Percentiles rank a stretch among this genome's conserved stretches.
phyloP scores from a whole-genome alignment of 306 rosid species.

The Hippophae gyantsensis region DNA sequence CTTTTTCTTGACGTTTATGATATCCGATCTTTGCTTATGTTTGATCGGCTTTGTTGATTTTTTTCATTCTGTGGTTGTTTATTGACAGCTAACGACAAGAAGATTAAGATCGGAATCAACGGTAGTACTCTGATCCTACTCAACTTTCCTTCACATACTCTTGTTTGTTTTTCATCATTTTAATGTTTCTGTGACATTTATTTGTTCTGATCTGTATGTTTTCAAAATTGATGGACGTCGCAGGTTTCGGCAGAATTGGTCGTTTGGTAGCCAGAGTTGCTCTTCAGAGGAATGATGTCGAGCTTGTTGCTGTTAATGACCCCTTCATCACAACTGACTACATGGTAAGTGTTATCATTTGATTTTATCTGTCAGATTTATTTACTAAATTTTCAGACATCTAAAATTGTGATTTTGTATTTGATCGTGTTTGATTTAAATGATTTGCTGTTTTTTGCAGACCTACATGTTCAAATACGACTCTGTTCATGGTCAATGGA shows the following conservation, averaged over 20 bases:
- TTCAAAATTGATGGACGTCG: background rate
- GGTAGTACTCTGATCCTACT: constrained; percentile 26
- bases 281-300: constrained; percentile 80
- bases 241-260: constrained; percentile 94
- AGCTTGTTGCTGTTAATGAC: constrained; percentile 84
- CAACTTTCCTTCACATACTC: no score
- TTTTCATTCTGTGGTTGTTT: background rate
- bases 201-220: background rate
- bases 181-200: no score
- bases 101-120: constrained; percentile 79
- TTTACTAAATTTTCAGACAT: background rate
- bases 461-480: constrained; percentile 93
- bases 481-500: constrained; percentile 82
- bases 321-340: constrained; percentile 85
- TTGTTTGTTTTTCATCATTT: background rate
- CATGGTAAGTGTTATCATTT: constrained; percentile 46
- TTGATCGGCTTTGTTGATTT: background rate
- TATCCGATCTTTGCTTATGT: no score
- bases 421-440: background rate
- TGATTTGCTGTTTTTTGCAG: constrained; percentile 24
- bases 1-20: no score
- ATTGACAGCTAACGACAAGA: constrained; percentile 48
- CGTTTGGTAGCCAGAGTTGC: constrained; percentile 96
- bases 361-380: background rate
- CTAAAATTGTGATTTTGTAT: background rate